Conservation (phyloP, 345 rosid species). For the Salix suchowensis region DNA sequence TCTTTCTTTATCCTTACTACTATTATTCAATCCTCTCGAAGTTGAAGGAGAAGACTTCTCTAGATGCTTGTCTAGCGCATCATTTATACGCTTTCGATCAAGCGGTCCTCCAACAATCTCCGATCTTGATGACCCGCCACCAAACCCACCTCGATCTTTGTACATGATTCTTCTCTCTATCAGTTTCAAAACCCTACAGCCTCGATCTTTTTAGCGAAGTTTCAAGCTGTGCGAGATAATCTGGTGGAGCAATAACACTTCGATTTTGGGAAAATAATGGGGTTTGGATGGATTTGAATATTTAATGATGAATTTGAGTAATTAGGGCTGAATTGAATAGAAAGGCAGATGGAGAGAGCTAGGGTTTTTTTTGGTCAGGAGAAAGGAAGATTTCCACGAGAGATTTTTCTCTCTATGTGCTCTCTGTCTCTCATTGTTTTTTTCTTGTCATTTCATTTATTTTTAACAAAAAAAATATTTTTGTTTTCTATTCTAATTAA, state of each 20-base stretch:
- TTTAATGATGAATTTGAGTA: neutral
- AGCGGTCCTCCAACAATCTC: slow-evolving; percentile 63
- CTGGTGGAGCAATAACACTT: neutral
- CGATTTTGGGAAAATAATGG: neutral
- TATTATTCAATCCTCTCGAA: slow-evolving; percentile 50
- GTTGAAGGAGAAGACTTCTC: slow-evolving; percentile 90
- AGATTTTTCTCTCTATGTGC: slow-evolving; percentile 26
- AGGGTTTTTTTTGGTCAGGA: slow-evolving; percentile 25
- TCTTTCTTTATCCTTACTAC: slow-evolving; percentile 50
- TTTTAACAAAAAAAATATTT: neutral
- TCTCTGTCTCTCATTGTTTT: slow-evolving; percentile 26
- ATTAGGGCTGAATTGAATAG: slow-evolving; percentile 6
- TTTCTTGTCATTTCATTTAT: slow-evolving; percentile 9
- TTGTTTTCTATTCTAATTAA: neutral
- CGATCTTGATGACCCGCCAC: slow-evolving; percentile 67
- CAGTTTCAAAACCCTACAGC: neutral
- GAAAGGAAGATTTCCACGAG: slow-evolving; percentile 15
- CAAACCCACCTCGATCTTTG: slow-evolving; percentile 62
- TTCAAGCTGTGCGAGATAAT: slow-evolving; percentile 10
- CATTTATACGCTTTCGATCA: slow-evolving; percentile 86
- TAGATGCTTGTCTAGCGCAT: slow-evolving; percentile 83
- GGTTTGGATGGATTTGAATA: neutral
- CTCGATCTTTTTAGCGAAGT: neutral
- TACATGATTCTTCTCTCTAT: slow-evolving; percentile 40
- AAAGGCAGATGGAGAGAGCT: slow-evolving; percentile 34